Evolutionary conservation across 257 asterid genomes (phyloP).

Genomic region (Ehretia macrophylla): DNA sequence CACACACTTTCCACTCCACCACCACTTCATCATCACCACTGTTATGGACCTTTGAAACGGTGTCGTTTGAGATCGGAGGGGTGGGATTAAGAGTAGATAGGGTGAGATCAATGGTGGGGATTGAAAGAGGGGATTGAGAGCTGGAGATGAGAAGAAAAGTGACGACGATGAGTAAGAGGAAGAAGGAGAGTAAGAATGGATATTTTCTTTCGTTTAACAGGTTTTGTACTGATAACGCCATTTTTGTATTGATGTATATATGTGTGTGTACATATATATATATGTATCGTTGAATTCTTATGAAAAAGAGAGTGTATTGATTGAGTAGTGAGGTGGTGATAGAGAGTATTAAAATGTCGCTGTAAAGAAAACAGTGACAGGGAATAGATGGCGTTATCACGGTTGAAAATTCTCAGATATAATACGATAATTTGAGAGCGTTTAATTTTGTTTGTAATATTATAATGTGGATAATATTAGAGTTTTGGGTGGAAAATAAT

Average conservation of each 20-base stretch:
- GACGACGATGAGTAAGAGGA: conserved; percentile 52
- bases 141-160: conserved; percentile 60
- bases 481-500: no score
- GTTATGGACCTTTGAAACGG: conserved; percentile 9
- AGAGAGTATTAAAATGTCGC: neutral
- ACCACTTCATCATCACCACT: neutral
- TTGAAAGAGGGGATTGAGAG: conserved; percentile 49
- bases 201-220: conserved; percentile 65
- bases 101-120: conserved; percentile 34
- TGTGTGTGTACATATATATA: neutral
- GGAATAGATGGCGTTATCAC: no score
- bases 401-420: no score
- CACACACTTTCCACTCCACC: conserved; percentile 58
- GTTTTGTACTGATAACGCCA: conserved; percentile 49
- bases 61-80: conserved; percentile 3
- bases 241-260: no score
- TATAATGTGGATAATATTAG: no score
- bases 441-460: no score
- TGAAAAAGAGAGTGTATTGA: neutral
- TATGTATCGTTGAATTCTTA: neutral
- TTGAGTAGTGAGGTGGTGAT: neutral
- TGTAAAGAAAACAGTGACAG: neutral
- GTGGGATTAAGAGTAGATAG: neutral
- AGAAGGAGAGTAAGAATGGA: conserved; percentile 63
- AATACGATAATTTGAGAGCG: no score